Percentiles rank a stretch among this genome's conserved stretches.
Evolutionary conservation across 2,329 filamentous ascomycete species (phyloP).

Genomic region (Aspergillus fructus): DNA sequence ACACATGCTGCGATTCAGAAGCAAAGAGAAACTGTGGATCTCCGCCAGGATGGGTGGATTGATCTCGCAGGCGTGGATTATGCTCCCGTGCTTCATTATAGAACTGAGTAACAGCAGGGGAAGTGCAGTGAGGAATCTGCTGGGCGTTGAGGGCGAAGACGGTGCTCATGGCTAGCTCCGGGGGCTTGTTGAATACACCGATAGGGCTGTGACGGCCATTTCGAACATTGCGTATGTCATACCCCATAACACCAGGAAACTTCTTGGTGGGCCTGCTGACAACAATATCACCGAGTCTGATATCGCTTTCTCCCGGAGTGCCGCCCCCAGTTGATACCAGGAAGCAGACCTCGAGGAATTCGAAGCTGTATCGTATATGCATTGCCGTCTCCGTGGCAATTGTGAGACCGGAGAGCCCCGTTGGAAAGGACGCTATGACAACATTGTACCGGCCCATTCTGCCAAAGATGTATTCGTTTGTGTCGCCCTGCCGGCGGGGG

Average conservation of each 20-base stretch:
- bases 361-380: slow-evolving; percentile 24
- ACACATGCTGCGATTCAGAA: not conserved
- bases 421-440: slow-evolving; percentile 1
- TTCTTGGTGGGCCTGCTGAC: not conserved
- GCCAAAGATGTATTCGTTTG: slow-evolving; percentile 1
- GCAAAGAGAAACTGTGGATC: not conserved
- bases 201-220: not conserved
- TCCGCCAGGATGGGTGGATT: too few species aligned
- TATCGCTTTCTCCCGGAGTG: slow-evolving; percentile 22
- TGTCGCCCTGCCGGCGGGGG: not conserved
- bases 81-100: not conserved
- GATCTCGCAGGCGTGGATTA: not conserved
- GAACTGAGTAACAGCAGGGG: not conserved
- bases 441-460: not conserved
- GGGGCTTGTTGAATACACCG: slow-evolving; percentile 1
- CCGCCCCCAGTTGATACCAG: slow-evolving; percentile 34
- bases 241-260: not conserved
- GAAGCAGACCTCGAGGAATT: slow-evolving; percentile 21
- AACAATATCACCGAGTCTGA: slow-evolving; percentile 1
- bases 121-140: not conserved
- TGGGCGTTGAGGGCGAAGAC: not conserved
- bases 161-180: not conserved
- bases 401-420: not conserved
- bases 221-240: slow-evolving; percentile 2
- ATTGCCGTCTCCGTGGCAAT: not conserved